These are phyloP conservation scores for Kurtzmaniella natalensis DNA, from an alignment of 1,139 yeast genomes.

Conservation along the genomic window DNA sequence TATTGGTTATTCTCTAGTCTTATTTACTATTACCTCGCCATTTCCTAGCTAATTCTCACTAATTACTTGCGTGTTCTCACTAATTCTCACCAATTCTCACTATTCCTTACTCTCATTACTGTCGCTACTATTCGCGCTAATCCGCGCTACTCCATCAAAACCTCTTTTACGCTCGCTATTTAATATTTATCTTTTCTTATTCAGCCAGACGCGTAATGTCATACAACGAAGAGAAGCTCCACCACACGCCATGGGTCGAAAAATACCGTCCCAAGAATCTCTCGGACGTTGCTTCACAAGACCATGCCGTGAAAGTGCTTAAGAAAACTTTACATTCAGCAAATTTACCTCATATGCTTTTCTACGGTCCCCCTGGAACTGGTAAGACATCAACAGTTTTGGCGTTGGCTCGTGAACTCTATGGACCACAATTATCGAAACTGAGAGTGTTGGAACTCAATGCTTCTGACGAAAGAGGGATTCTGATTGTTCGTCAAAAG, in stretches of 20 bases:
- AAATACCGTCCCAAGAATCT: constrained; percentile 80
- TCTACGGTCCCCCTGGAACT: constrained; percentile 97
- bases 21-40: too few species aligned
- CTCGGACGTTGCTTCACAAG: constrained; percentile 88
- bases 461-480: constrained; percentile 97
- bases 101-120: too few species aligned
- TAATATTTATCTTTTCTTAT: too few species aligned
- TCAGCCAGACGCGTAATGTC: constrained; percentile 1
- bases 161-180: too few species aligned
- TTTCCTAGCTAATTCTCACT: too few species aligned
- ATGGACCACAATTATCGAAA: constrained; percentile 65
- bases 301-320: constrained; percentile 81
- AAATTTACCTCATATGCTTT: constrained; percentile 90
- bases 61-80: too few species aligned
- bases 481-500: constrained; percentile 87
- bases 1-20: too few species aligned
- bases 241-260: constrained; percentile 75
- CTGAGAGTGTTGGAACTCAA: constrained; percentile 84
- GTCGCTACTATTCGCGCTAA: too few species aligned
- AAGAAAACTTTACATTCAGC: constrained; percentile 74
- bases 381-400: constrained; percentile 93
- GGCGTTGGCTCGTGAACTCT: constrained; percentile 81
- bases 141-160: too few species aligned
- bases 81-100: too few species aligned
- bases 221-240: constrained; percentile 40